Base-by-base conservation (phyloP, 768 basidiomycete genomes). In the Mycena haematopus region DNA sequence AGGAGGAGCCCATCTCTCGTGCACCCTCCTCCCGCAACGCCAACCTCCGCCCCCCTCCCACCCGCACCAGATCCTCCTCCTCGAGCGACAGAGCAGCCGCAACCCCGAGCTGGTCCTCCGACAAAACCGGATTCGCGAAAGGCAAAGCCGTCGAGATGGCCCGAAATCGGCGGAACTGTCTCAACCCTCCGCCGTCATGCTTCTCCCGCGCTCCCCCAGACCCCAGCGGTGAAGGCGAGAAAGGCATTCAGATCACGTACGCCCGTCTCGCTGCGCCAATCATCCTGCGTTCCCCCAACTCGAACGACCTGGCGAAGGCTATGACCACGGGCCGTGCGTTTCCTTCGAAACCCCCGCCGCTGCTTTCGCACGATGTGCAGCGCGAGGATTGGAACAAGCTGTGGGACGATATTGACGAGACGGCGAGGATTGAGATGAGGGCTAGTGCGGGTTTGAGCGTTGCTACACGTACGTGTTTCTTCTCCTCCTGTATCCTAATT, bases 331-430 rank as follows among this genome's bases (percentile, higher is more conserved):
- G 62, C 36, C 52, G 62, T 6, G 62, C 62, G 52, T 64, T 64
- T 29, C 57, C 57, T 7, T 27, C 15, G 22, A 64, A 64, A 15
- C 62, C 62, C 27, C 57, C 57, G 45, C 27, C 56, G 56, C 19
- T 64, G 29, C 36, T 54, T 9, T 31, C 52, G 45, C 62, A 64
- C 46, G 62, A 64, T 25, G 62, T 64, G 52, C 56, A 58, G 57
- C 44, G 62, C n/a, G 62, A 58, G 27, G 62, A 64, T 36, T 64
- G 62, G 62, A 42, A 58, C 27, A 58, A 55, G 45, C 17, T 64
- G 52, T 64, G 62, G 62, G 62, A 64, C 27, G 62, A 64, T 50
- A 64, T 64, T 27, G 62, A 64, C 25, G 62, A 64, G 62, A 64
- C 62, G 45, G 62, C 62, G 57, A 40, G 62, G 13, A 64, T 64